Base-by-base conservation (phyloP, 2,329 filamentous ascomycete genomes). In the Pleoardoris graminearum region DNA sequence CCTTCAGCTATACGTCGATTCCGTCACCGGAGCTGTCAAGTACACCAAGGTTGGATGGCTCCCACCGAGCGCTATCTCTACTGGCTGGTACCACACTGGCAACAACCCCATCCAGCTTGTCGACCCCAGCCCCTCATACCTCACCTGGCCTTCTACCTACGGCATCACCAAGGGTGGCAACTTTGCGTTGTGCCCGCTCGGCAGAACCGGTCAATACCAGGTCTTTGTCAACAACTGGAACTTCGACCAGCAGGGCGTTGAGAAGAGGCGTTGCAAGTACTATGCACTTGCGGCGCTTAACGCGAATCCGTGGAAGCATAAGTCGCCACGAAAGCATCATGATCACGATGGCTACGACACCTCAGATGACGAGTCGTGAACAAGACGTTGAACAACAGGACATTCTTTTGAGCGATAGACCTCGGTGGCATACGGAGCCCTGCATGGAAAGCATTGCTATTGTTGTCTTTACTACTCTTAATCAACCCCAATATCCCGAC, bases 81-180 rank as follows among this genome's bases (percentile, higher is more conserved):
- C 55, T 39, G 57, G 57, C 44, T 67, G 64, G 52, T 67, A 58
- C 54, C 60, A 67, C 48, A 63, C 59, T 7, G 62, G 66, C 25
- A 62, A 62, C 58, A 69, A 68, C 44, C 66, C 65, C 21, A 57
- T 63, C n/a, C 53, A 57, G 6, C 21, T 48, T 4, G 48, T 66
- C 11, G 55, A 57, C 33, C 59, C 60, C 29, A 66, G 59, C 32
- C 59, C 66, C 16, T 61, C 65, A 17, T 61, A 59, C 48, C 55
- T 69, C 32, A 61, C 61, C 54, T 71, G 67, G 63, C 67, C 65
- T 12, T 60, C 54, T 35, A 67, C 66, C 7, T 39, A 53, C 23
- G 64, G 60, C 2, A 54, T 55, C 29, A 42, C 49, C 11, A 44
- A 55, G 32, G 50, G 50, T 19, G 53, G 51, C 2, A 52, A 48